A percentile compares a stretch with the other conserved stretches of the same genome.
Conservation (phyloP, 139 green algal species). For the Zygnema cylindricum region DNA sequence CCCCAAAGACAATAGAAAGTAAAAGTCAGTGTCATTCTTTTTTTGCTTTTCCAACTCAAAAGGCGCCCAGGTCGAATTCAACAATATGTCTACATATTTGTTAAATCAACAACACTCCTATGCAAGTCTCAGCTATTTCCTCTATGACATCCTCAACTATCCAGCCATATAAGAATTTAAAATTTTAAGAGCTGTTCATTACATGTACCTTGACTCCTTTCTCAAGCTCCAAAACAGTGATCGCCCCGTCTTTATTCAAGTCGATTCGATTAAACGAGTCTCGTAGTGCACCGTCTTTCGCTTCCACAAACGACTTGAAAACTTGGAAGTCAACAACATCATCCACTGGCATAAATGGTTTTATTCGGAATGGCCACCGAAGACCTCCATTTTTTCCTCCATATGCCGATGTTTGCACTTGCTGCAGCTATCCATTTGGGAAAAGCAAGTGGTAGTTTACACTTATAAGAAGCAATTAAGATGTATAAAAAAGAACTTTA, state of each 20-base stretch:
- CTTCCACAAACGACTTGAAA: conserved; percentile 39
- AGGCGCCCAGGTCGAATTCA: no score
- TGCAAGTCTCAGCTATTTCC: no score
- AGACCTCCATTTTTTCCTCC: background rate
- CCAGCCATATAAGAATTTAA: no score
- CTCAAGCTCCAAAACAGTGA: conserved; percentile 19
- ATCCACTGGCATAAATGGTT: background rate
- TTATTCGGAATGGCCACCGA: background rate
- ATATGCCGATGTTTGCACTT: background rate
- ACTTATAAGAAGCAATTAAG: no score
- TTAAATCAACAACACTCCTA: no score
- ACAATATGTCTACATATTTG: no score
- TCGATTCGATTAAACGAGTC: conserved; percentile 37
- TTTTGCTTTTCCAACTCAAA: no score
- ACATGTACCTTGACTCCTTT: conserved; percentile 29
- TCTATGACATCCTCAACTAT: no score
- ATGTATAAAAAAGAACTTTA: no score
- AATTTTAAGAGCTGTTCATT: no score
- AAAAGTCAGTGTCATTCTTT: background rate
- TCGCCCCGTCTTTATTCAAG: conserved; percentile 15
- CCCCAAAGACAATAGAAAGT: background rate
- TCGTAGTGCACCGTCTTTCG: conserved; percentile 16
- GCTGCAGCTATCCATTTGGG: background rate
- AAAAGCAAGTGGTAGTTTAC: no score
- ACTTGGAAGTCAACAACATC: conserved; percentile 7